Base-by-base conservation (phyloP, 257 asterid species). In the Rauvolfia tetraphylla region DNA sequence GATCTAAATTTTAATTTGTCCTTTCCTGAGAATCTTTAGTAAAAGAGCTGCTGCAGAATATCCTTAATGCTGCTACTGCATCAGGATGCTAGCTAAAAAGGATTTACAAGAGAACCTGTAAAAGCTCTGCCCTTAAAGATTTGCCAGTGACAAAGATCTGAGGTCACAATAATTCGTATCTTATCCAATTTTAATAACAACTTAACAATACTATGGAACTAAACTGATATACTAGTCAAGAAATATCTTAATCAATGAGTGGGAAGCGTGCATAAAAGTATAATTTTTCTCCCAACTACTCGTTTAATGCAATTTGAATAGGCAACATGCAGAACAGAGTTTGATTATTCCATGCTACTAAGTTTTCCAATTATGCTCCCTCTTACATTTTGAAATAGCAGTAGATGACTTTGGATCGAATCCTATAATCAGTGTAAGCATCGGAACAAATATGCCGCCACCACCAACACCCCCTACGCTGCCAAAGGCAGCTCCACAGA, bases 381-480 rank as follows among this genome's bases (percentile, higher is more conserved):
- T 31, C 97, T 88, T 86, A 95, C 98, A 92, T 88, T 95, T 95
- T 59, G 98, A 95, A 79, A 95, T 88, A 68, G 98, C 98, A 75
- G 98, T 91, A 0, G 98, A 90, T 53, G 98, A 92, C 83, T 95
- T 95, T 33, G 98, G 86, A 83, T 95, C 98, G 57, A 95, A 95
- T 69, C 98, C 98, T 73, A 95, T 44, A 82, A 95, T 74, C 31
- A 95, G 87, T 76, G 92, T 84, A 68, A 95, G 98, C 98, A 95
- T 95, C 22, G 98, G 98, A 51, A 95, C 98, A 4, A 89, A 95
- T 78, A 95, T 95, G 77, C 98, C 98, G 3, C 98, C 98, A 1
- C 98, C 98, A 0, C 98, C 98, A 74, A 95, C 98, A 62, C 98
- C 98, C 18, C 98, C 98, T 1, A 95, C 98, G 68, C 98, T 95